These are phyloP conservation scores for Leptomonas seymouri DNA, from an alignment of 208 protist genomes.

Conservation along the genomic window DNA sequence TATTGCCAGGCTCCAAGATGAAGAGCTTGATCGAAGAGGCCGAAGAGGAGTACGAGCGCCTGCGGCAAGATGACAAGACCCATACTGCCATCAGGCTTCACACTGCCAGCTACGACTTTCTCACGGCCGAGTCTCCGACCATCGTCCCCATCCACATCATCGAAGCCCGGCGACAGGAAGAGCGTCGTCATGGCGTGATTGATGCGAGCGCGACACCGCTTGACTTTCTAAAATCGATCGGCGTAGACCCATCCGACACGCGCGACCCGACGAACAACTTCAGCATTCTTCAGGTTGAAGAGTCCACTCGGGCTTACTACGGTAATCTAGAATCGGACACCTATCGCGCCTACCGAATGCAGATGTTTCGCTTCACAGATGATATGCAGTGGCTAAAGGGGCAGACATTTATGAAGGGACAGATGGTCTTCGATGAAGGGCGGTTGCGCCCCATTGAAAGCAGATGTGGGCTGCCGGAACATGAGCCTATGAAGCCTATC, in stretches of 20 bases:
- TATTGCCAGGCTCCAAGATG: constrained; percentile 5
- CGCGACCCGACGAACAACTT: constrained; percentile 34
- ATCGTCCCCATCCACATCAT: constrained; percentile 49
- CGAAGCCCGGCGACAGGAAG: constrained; percentile 36
- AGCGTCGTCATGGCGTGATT: constrained; percentile 28
- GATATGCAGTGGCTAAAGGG: constrained; percentile 55
- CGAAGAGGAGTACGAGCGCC: constrained; percentile 26
- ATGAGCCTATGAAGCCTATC: neutral
- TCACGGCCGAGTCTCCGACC: constrained; percentile 27
- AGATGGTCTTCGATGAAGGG: constrained; percentile 33
- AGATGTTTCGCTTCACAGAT: constrained; percentile 34
- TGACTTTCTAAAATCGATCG: constrained; percentile 48
- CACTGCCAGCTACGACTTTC: constrained; percentile 56
- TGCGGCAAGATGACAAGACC: neutral
- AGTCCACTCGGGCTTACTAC: constrained; percentile 51
- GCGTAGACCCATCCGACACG: constrained; percentile 46
- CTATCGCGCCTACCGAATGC: constrained; percentile 42
- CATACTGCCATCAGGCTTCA: constrained; percentile 6
- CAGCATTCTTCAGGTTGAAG: constrained; percentile 38
- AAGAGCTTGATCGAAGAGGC: constrained; percentile 23
- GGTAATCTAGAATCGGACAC: constrained; percentile 61
- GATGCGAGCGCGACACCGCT: constrained; percentile 30
- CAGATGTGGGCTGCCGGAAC: neutral
- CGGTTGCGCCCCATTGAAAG: constrained; percentile 35
- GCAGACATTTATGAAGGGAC: constrained; percentile 27